phyloP scores from a whole-genome alignment of 805 yeast species.

The Nakazawaea pomicola region DNA sequence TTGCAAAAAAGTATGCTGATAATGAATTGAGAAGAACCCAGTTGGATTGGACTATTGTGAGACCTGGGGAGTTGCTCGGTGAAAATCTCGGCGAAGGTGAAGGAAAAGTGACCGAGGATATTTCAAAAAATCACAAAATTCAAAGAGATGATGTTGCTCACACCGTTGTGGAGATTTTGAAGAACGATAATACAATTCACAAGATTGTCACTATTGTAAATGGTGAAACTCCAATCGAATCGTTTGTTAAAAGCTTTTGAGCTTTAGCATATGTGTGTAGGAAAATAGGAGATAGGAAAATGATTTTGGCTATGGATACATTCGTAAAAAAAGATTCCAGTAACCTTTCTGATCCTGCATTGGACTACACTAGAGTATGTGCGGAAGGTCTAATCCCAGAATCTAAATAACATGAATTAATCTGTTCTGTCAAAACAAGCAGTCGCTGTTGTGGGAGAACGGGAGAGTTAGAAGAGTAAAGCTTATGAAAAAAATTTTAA shows the following conservation, averaged over 20 bases:
- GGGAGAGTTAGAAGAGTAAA: too few species aligned
- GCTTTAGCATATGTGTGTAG: not conserved
- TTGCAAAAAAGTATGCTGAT: conserved; percentile 62
- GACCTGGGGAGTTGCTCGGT: conserved; percentile 43
- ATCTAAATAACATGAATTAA: too few species aligned
- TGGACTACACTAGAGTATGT: too few species aligned
- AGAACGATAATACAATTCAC: conserved; percentile 32
- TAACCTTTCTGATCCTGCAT: too few species aligned
- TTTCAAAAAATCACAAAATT: conserved; percentile 21
- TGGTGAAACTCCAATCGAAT: conserved; percentile 30
- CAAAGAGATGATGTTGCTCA: conserved; percentile 54
- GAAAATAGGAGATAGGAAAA: too few species aligned
- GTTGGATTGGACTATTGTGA: conserved; percentile 51
- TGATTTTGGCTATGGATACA: too few species aligned
- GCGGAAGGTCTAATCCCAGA: too few species aligned
- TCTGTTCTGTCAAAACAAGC: too few species aligned
- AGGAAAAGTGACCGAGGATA: conserved; percentile 21
- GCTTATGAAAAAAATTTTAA: too few species aligned
- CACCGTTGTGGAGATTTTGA: conserved; percentile 33
- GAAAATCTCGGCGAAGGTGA: conserved; percentile 39
- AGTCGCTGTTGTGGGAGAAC: too few species aligned
- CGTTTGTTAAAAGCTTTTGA: conserved; percentile 2
- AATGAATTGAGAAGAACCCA: conserved; percentile 32
- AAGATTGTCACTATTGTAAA: conserved; percentile 39
- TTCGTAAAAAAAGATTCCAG: conserved; percentile 25